Evolutionary conservation across 441 rosid genomes (phyloP).

Genomic region (Corymbia citriodora): DNA sequence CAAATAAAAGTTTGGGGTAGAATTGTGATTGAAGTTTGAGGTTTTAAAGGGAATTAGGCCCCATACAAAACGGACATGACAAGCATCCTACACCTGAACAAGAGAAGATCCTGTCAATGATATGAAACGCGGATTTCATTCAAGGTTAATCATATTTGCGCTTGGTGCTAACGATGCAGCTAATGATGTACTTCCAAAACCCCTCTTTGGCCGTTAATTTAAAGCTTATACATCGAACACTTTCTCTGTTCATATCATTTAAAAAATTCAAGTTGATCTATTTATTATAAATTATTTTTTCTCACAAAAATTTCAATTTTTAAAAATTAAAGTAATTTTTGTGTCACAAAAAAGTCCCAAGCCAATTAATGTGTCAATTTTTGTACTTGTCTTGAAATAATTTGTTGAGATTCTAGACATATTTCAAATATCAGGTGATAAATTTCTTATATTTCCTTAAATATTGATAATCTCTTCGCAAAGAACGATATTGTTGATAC

Average conservation of each 20-base stretch:
- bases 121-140: neutral
- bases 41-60: too few relatives aligned
- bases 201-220: neutral
- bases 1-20: too few relatives aligned
- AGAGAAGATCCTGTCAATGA: fast-evolving
- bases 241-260: neutral
- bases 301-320: neutral
- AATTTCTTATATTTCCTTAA: neutral
- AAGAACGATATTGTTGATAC: neutral
- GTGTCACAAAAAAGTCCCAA: neutral
- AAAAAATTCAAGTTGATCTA: too few relatives aligned
- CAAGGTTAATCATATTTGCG: neutral
- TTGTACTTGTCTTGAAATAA: neutral
- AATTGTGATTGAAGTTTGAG: too few relatives aligned
- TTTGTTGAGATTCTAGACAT: neutral
- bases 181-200: neutral
- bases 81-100: neutral
- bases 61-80: neutral
- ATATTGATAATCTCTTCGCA: neutral
- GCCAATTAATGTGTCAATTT: neutral
- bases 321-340: neutral
- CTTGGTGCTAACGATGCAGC: neutral
- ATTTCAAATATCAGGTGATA: neutral
- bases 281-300: too few relatives aligned
- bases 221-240: neutral